Percentiles rank a stretch among this genome's conserved stretches.
phyloP scores from a whole-genome alignment of 2,329 filamentous ascomycete genomes.

The Colletotrichum sp. region DNA sequence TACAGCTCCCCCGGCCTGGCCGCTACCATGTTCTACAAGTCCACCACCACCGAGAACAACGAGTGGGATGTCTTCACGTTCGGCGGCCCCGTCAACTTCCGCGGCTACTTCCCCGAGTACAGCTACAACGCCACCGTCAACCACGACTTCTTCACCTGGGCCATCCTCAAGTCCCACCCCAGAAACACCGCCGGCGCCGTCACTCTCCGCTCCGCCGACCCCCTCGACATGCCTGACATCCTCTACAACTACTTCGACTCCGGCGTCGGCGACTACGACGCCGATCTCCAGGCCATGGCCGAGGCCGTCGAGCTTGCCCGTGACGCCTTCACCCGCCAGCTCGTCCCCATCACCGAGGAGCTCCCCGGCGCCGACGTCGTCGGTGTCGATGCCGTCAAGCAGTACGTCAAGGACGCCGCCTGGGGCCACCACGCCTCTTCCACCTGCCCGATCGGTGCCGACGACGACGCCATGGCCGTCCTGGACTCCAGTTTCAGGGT shows the following conservation, averaged over 20 bases:
- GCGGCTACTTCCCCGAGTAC: constrained; percentile 44
- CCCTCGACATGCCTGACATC: constrained; percentile 67
- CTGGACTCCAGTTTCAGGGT: constrained; percentile 55
- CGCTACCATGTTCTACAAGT: constrained; percentile 30
- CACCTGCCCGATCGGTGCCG: constrained; percentile 35
- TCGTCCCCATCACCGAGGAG: constrained; percentile 21
- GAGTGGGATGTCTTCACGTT: constrained; percentile 38
- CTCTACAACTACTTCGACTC: constrained; percentile 65
- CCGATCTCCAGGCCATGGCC: constrained; percentile 57
- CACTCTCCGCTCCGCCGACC: constrained; percentile 63
- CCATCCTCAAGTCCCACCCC: constrained; percentile 66
- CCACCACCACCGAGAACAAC: constrained; percentile 26
- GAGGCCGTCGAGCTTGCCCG: constrained; percentile 61
- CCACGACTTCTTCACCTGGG: constrained; percentile 47
- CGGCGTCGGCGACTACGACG: constrained; percentile 49
- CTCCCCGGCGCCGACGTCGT: constrained; percentile 23
- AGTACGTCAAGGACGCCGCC: constrained; percentile 33
- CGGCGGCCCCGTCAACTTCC: constrained; percentile 42
- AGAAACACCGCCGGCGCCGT: constrained; percentile 68
- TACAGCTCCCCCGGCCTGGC: constrained; percentile 26
- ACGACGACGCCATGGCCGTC: constrained; percentile 40
- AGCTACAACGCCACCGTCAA: constrained; percentile 31
- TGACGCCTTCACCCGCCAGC: constrained; percentile 38
- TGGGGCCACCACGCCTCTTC: constrained; percentile 39
- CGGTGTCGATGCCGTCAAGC: constrained; percentile 19